phyloP scores from a whole-genome alignment of 23 red algal genomes.

The Cyanidiococcus yangmingshanensis region DNA sequence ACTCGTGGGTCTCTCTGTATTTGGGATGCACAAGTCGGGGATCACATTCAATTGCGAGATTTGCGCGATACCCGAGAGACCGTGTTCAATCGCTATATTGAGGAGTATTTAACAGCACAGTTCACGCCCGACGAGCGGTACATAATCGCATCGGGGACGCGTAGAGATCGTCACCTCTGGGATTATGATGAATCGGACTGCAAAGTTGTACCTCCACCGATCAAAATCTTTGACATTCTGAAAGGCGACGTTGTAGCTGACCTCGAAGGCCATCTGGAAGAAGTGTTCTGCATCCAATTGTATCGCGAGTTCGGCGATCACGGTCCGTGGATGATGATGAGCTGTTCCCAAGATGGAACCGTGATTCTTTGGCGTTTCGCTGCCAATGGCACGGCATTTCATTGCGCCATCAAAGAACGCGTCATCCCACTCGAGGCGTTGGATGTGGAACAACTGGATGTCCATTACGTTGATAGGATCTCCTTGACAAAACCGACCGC shows the following conservation, averaged over 20 bases:
- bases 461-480: not conserved
- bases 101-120: not conserved
- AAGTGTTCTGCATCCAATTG: slow-evolving; percentile 1
- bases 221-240: slow-evolving; percentile 7
- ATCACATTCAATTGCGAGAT: not conserved
- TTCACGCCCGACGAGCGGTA: slow-evolving; percentile 11
- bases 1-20: slow-evolving; percentile 7
- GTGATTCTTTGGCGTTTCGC: slow-evolving; percentile 15
- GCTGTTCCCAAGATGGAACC: slow-evolving; percentile 11
- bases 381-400: not conserved
- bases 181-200: slow-evolving; percentile 6
- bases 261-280: slow-evolving; percentile 6
- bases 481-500: not conserved
- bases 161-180: not conserved
- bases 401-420: not conserved
- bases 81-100: slow-evolving; percentile 12
- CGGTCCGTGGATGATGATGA: slow-evolving; percentile 18
- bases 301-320: slow-evolving; percentile 14
- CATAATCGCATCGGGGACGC: not conserved
- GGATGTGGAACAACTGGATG: not conserved
- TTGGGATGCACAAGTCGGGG: slow-evolving; percentile 12
- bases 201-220: not conserved
- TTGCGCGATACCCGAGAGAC: slow-evolving; percentile 1
- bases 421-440: not conserved
- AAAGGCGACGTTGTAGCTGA: not conserved